phyloP scores from a whole-genome alignment of 495 filamentous ascomycete genomes.

The Tetracladium setigerum region DNA sequence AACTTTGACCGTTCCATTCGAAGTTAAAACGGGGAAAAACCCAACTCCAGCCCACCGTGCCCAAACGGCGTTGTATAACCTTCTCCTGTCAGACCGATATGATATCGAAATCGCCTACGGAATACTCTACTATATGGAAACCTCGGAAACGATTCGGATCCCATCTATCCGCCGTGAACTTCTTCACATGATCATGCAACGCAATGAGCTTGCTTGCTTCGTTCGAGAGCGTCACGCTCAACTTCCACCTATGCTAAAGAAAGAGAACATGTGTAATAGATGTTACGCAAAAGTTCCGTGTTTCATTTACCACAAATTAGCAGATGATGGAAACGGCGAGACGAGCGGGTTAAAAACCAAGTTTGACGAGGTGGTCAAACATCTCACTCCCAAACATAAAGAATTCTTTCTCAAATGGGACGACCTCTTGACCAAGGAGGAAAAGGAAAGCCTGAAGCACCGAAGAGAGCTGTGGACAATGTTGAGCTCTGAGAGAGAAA shows the following conservation, averaged over 20 bases:
- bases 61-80: constrained; percentile 89
- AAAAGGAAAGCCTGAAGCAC: constrained; percentile 76
- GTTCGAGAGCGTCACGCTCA: constrained; percentile 67
- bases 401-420: constrained; percentile 95
- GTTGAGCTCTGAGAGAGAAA: constrained; percentile 80
- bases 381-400: constrained; percentile 63
- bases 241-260: constrained; percentile 80
- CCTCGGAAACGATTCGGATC: constrained; percentile 74
- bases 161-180: constrained; percentile 78
- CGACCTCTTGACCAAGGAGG: constrained; percentile 84
- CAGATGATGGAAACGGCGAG: constrained; percentile 74
- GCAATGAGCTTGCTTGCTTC: constrained; percentile 82
- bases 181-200: constrained; percentile 89
- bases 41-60: constrained; percentile 74
- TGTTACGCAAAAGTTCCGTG: constrained; percentile 87
- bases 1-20: constrained; percentile 80
- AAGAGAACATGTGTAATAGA: constrained; percentile 62
- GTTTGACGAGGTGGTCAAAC: constrained; percentile 66
- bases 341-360: constrained; percentile 66
- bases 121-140: constrained; percentile 90
- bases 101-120: constrained; percentile 85
- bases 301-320: constrained; percentile 91
- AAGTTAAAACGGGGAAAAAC: constrained; percentile 88
- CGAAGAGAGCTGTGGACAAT: constrained; percentile 92
- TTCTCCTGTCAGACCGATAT: constrained; percentile 90